Base-by-base conservation (phyloP, 2,329 filamentous ascomycete genomes). In the Laburnicola sp. region DNA sequence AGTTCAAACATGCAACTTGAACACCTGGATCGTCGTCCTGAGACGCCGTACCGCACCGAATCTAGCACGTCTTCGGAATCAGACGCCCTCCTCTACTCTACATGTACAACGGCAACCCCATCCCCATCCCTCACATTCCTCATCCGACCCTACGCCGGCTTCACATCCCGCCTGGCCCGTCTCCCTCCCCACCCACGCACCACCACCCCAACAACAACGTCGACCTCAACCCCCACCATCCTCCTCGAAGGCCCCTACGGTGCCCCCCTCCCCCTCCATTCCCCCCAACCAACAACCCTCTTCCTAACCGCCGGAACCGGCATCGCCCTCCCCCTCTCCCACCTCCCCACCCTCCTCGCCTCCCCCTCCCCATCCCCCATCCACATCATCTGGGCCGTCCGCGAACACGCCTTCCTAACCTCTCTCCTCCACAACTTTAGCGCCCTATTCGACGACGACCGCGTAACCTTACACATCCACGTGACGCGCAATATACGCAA, bases 181-280 rank as follows among this genome's bases (percentile, higher is more conserved):
- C 27, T 60, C 70, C 50, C 78, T 66, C 46, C 58, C 50, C 78
- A 67, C 46, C 58, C 35, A 60, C 62, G 16, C 56, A 44, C 27
- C 59, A 39, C 59, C 56, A 22, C 55, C 60, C 21, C 25, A 57
- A 51, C 9, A 10, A n/a, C 22, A 25, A 6, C 53, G 56, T 38
- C 21, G 28, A 59, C 64, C 9, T 65, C 63, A 11, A 60, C 63
- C 3, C 58, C 72, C 2, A 72, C 59, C 0, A 68, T 81, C 35
- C 71, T 81, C 2, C 60, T 81, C 7, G 79, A 82, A 62, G 79
- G 80, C 0, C 79, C 79, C 0, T 81, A 81, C 50, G 79, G 79
- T 3, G 66, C 75, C 27, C 63, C 64, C 3, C 66, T 72, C 4
- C 74, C 75, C 1, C 59, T 81, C 0, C 72, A 71, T 46, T 64